Conservation (phyloP, 2,329 filamentous ascomycete species). For the Ophiostoma ips region DNA sequence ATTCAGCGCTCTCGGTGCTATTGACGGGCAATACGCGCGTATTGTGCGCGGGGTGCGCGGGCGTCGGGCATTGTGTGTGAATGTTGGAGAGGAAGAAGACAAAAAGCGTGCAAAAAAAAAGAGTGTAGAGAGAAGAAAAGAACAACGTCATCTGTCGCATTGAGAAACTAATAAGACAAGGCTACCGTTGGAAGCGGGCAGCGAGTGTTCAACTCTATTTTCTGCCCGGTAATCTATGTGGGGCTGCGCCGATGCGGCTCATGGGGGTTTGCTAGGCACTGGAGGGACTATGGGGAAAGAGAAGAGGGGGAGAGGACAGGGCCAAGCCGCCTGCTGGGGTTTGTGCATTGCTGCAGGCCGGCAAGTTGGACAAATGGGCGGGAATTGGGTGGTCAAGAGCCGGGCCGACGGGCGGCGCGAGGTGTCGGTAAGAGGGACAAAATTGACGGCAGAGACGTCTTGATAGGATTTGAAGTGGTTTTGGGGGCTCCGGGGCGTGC, state of each 20-base stretch:
- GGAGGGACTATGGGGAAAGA: not conserved
- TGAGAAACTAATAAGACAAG: constrained; percentile 1
- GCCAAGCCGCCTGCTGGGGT: constrained; percentile 3
- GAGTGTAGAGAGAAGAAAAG: not conserved
- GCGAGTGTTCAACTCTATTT: not conserved
- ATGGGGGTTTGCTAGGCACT: not conserved
- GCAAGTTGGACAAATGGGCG: not conserved
- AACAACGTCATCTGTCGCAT: constrained; percentile 2
- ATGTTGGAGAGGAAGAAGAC: not conserved
- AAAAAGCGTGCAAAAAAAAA: constrained; percentile 2
- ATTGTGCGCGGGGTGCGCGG: not conserved
- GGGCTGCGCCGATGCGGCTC: constrained; percentile 14
- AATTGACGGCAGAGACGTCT: not conserved
- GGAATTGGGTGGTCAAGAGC: not conserved
- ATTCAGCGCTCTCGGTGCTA: not conserved
- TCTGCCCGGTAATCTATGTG: constrained; percentile 12
- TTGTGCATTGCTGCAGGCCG: not conserved
- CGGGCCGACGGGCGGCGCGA: not conserved
- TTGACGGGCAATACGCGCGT: not conserved
- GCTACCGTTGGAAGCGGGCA: constrained; percentile 6
- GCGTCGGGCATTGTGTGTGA: not conserved
- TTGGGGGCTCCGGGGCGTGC: not conserved
- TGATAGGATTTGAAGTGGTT: not conserved
- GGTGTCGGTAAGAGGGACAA: not conserved
- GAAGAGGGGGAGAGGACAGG: not conserved